Evolutionary conservation across 306 rosid species (phyloP).

Genomic region (Fagus sylvatica): DNA sequence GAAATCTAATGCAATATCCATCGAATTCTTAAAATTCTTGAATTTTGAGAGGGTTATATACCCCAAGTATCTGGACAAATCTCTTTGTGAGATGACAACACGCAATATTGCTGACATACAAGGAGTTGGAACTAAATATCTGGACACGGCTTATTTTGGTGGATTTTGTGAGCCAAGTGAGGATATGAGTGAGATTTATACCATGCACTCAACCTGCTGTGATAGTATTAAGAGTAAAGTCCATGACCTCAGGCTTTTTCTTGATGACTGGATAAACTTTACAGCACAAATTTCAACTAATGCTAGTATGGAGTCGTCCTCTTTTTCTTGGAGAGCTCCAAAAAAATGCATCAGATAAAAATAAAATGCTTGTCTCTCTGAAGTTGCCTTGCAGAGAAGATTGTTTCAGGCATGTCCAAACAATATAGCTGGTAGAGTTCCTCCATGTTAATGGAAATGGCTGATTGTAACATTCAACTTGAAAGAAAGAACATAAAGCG

Average conservation of each 20-base stretch:
- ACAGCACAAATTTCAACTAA: constrained; percentile 16
- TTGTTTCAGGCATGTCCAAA: too few species aligned
- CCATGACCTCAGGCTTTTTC: constrained; percentile 54
- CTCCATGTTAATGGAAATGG: too few species aligned
- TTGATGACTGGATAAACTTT: constrained; percentile 50
- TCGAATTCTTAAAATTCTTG: constrained; percentile 41
- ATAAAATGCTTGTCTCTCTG: neutral
- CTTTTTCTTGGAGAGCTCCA: constrained; percentile 45
- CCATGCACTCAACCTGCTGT: constrained; percentile 58
- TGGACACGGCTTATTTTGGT: constrained; percentile 33
- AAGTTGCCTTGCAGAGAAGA: neutral
- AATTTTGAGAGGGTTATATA: constrained; percentile 27
- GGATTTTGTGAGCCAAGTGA: constrained; percentile 45
- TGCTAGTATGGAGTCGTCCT: constrained; percentile 15
- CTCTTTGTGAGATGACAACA: constrained; percentile 33
- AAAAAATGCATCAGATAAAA: constrained; percentile 34
- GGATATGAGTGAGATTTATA: constrained; percentile 29
- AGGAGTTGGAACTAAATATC: constrained; percentile 19
- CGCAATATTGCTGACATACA: neutral
- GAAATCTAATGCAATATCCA: constrained; percentile 31
- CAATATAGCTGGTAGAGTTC: too few species aligned
- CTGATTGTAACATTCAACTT: too few species aligned
- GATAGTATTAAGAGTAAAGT: constrained; percentile 45
- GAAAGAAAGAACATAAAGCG: too few species aligned
- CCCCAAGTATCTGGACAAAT: constrained; percentile 27